phyloP scores from a whole-genome alignment of 2,329 filamentous ascomycete species.

The Aspergillus sojae region DNA sequence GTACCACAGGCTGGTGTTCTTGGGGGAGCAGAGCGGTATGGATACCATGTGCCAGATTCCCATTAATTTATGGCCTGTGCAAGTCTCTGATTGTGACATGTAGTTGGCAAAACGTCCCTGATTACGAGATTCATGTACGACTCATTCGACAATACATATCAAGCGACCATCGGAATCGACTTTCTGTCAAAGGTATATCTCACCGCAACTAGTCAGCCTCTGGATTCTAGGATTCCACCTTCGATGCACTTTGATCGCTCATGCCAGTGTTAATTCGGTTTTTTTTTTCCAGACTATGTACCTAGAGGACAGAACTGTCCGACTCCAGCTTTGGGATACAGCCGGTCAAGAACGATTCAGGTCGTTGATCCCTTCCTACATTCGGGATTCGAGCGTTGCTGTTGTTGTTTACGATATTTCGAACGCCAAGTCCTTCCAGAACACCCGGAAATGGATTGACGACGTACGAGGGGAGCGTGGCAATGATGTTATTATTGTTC shows the following conservation, averaged over 20 bases:
- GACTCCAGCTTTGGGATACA: slow-evolving; percentile 97
- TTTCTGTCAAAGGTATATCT: slow-evolving; percentile 87
- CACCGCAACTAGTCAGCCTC: slow-evolving; percentile 1
- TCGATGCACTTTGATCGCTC: neutral
- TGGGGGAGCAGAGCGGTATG: slow-evolving; percentile 97
- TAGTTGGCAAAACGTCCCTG: slow-evolving; percentile 97
- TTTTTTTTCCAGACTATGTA: slow-evolving; percentile 80
- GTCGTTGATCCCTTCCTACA: slow-evolving; percentile 96
- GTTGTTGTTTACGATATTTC: slow-evolving; percentile 99
- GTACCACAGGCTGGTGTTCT: slow-evolving; percentile 78
- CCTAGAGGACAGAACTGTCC: slow-evolving; percentile 95
- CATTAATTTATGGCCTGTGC: neutral
- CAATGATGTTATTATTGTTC: slow-evolving; percentile 97
- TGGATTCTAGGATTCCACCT: neutral
- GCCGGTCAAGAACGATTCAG: slow-evolving; percentile 97
- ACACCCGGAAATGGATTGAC: slow-evolving; percentile 99
- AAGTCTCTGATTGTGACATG: slow-evolving; percentile 21
- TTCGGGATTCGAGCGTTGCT: slow-evolving; percentile 95
- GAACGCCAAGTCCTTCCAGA: slow-evolving; percentile 95
- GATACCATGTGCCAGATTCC: slow-evolving; percentile 2
- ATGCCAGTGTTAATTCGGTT: neutral
- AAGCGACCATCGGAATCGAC: slow-evolving; percentile 98
- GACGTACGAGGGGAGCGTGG: slow-evolving; percentile 95
- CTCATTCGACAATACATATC: slow-evolving; percentile 99
- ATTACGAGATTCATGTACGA: slow-evolving; percentile 99